Percentiles rank a stretch among this genome's conserved stretches.
phyloP scores from a whole-genome alignment of 371 early-diverging fungal genomes.

The Dichotomocladium elegans region DNA sequence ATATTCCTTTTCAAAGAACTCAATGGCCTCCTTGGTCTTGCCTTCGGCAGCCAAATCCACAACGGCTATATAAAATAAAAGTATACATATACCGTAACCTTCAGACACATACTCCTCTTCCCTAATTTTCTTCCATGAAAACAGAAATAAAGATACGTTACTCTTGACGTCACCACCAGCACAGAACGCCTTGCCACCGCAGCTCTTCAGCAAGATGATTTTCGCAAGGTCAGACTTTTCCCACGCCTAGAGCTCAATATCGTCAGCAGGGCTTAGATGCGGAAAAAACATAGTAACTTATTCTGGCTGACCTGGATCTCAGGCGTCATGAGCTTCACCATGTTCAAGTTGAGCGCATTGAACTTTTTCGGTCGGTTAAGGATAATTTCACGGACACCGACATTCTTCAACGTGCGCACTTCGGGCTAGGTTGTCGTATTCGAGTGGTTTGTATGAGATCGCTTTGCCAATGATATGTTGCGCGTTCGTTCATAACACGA shows the following conservation, averaged over 20 bases:
- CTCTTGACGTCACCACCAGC: constrained; percentile 96
- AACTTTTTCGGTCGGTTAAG: constrained; percentile 87
- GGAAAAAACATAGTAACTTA: neutral
- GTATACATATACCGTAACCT: too few relatives aligned
- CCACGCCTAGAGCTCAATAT: constrained; percentile 69
- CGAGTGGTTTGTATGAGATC: too few relatives aligned
- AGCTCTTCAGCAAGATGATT: constrained; percentile 78
- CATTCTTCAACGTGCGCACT: constrained; percentile 44
- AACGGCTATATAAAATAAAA: constrained; percentile 22
- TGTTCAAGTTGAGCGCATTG: constrained; percentile 84
- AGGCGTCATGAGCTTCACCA: constrained; percentile 82
- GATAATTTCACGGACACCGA: constrained; percentile 47
- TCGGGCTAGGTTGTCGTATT: too few relatives aligned
- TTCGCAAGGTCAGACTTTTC: constrained; percentile 85
- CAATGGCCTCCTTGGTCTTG: constrained; percentile 53
- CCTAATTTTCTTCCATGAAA: too few relatives aligned
- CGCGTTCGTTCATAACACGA: neutral
- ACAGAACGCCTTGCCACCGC: constrained; percentile 85
- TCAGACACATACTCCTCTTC: too few relatives aligned
- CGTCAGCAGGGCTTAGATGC: neutral
- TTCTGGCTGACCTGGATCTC: constrained; percentile 77
- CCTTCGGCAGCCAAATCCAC: constrained; percentile 38
- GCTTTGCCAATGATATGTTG: too few relatives aligned
- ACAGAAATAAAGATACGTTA: constrained; percentile 15
- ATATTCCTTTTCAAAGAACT: constrained; percentile 93